These are phyloP conservation scores for Crotalaria pallida DNA, from an alignment of 306 rosid genomes.

Conservation along the genomic window DNA sequence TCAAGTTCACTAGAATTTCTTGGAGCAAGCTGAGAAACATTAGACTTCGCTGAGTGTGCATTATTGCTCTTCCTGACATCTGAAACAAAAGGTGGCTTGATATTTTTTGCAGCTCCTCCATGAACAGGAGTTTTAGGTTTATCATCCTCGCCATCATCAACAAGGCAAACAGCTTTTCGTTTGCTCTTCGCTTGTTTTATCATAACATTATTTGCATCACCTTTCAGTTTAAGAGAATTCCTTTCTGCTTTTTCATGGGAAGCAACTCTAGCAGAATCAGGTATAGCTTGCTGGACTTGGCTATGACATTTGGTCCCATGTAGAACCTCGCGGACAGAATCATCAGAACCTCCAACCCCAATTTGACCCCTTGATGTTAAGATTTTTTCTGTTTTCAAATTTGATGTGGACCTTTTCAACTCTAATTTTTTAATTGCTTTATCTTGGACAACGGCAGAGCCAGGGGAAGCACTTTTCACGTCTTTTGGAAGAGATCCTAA, in stretches of 20 bases:
- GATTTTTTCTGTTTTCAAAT: conserved; percentile 53
- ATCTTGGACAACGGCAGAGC: conserved; percentile 38
- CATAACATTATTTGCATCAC: conserved; percentile 36
- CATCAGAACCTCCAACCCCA: conserved; percentile 37
- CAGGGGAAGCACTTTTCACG: conserved; percentile 36
- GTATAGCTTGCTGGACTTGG: conserved; percentile 46
- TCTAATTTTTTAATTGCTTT: conserved; percentile 44
- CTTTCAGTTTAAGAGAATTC: conserved; percentile 31
- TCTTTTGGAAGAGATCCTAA: conserved; percentile 38
- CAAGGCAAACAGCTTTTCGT: conserved; percentile 83
- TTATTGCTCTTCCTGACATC: conserved; percentile 43
- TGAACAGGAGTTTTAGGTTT: conserved; percentile 88
- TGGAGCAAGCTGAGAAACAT: conserved; percentile 30
- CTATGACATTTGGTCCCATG: conserved; percentile 44
- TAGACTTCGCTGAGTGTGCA: conserved; percentile 33
- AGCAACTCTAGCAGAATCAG: conserved; percentile 42
- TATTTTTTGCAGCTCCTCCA: conserved; percentile 65
- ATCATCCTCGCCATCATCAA: conserved; percentile 60
- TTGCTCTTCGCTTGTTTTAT: conserved; percentile 44
- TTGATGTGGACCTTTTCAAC: conserved; percentile 39
- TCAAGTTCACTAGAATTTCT: conserved; percentile 38
- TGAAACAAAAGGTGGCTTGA: conserved; percentile 42
- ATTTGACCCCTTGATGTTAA: conserved; percentile 31
- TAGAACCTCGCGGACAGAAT: conserved; percentile 42
- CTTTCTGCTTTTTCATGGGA: conserved; percentile 45